Evolutionary conservation across 1,139 yeast species (phyloP).

Genomic region (Wickerhamomyces sp.): DNA sequence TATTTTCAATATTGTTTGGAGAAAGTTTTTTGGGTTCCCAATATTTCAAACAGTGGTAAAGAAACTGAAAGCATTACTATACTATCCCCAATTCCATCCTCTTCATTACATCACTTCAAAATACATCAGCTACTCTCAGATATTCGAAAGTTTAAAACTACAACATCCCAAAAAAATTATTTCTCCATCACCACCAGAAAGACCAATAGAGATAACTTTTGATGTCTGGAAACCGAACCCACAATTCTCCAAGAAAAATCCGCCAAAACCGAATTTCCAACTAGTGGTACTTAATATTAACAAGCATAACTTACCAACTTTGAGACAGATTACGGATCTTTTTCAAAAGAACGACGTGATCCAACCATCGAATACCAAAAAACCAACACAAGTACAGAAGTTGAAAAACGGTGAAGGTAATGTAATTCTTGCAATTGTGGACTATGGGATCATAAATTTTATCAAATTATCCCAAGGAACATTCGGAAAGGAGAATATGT

Average conservation of each 20-base stretch:
- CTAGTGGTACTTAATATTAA: conserved; percentile 55
- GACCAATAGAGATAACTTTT: conserved; percentile 29
- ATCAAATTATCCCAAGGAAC: conserved; percentile 54
- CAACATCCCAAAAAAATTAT: conserved; percentile 16
- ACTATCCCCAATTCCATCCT: conserved; percentile 24
- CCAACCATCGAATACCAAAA: conserved; percentile 38
- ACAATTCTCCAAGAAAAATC: conserved; percentile 60
- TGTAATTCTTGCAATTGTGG: conserved; percentile 56
- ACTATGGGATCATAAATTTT: conserved; percentile 69
- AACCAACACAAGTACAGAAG: conserved; percentile 28
- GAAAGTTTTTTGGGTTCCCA: background rate
- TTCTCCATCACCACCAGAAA: conserved; percentile 4
- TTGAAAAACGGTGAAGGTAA: conserved; percentile 44
- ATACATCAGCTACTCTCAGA: conserved; percentile 34
- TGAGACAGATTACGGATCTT: conserved; percentile 29
- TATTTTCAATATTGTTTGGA: conserved; percentile 6
- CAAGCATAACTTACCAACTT: conserved; percentile 46
- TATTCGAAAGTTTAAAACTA: conserved; percentile 36
- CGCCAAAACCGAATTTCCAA: conserved; percentile 75
- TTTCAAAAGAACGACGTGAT: conserved; percentile 28
- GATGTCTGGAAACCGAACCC: conserved; percentile 86
- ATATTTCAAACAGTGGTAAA: background rate
- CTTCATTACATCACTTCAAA: conserved; percentile 25
- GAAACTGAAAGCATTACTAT: background rate
- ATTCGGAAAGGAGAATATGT: conserved; percentile 45